phyloP scores from a whole-genome alignment of 352 stramenopile species.

The Thalassiosira sp. region DNA sequence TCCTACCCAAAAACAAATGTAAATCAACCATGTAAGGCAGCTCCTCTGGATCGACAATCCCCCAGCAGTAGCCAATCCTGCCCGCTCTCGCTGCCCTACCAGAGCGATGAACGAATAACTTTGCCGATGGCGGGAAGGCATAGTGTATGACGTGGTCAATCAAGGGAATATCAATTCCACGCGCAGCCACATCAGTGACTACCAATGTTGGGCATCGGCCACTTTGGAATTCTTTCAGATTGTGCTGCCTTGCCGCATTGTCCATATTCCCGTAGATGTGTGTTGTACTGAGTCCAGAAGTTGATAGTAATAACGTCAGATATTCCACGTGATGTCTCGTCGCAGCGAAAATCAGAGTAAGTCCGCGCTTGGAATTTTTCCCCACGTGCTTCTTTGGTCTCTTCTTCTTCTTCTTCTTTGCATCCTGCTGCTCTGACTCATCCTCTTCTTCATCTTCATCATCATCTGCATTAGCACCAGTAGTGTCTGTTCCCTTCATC shows the following conservation, averaged over 20 bases:
- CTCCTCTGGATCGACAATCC: constrained; percentile 96
- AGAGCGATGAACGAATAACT: constrained; percentile 92
- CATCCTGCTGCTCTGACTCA: constrained; percentile 15
- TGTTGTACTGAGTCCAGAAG: constrained; percentile 83
- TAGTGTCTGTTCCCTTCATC: constrained; percentile 41
- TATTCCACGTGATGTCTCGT: constrained; percentile 99
- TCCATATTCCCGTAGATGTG: constrained; percentile 97
- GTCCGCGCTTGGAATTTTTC: constrained; percentile 58
- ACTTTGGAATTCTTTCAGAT: constrained; percentile 91
- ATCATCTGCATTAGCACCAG: constrained; percentile 24
- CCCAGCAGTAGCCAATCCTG: constrained; percentile 93
- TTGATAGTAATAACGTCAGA: constrained; percentile 90
- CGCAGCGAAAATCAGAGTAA: constrained; percentile 98
- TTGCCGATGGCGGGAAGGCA: constrained; percentile 89
- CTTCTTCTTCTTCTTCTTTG: constrained; percentile 74
- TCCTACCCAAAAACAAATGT: constrained; percentile 92
- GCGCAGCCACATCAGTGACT: constrained; percentile 97
- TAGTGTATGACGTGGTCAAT: constrained; percentile 97
- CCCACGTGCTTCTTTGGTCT: constrained; percentile 40
- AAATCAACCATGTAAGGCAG: constrained; percentile 98
- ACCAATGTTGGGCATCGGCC: constrained; percentile 95
- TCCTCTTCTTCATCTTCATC: constrained; percentile 31
- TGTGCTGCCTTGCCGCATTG: constrained; percentile 91
- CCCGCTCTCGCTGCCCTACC: constrained; percentile 94
- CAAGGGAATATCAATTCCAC: constrained; percentile 98